phyloP scores from a whole-genome alignment of 768 basidiomycete species.

The Pholiota conissans region DNA sequence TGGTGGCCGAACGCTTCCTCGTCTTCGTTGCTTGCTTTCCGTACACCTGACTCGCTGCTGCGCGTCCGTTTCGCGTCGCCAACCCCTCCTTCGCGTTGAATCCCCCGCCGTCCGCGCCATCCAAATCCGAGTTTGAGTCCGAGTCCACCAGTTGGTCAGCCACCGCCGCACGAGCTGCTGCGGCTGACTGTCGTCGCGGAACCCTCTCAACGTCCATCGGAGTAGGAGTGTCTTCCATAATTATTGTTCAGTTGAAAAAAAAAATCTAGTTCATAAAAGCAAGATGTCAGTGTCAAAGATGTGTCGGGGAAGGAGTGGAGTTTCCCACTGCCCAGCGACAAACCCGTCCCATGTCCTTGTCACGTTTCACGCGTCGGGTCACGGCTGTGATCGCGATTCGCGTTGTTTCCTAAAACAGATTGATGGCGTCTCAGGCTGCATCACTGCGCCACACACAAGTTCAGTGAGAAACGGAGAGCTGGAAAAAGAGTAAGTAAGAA shows the following conservation, averaged over 20 bases:
- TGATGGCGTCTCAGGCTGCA: background rate
- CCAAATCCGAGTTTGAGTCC: conserved; percentile 19
- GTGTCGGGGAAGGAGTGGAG: no score
- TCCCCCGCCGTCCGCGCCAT: conserved; percentile 17
- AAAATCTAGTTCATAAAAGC: background rate
- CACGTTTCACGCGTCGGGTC: conserved; percentile 19
- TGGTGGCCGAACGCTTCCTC: background rate
- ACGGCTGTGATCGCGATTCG: conserved; percentile 4
- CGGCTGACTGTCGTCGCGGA: conserved; percentile 33
- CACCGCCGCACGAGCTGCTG: conserved; percentile 30
- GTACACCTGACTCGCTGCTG: background rate
- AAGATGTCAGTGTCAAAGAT: background rate
- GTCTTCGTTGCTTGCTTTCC: conserved; percentile 3
- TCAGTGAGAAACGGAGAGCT: background rate
- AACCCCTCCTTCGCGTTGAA: background rate
- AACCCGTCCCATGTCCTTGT: background rate
- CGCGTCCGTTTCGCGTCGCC: conserved; percentile 1
- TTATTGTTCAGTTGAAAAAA: background rate
- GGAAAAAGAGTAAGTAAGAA: background rate
- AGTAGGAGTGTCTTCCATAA: background rate
- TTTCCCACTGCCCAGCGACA: background rate
- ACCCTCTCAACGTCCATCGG: background rate
- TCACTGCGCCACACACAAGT: background rate
- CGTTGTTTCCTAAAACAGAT: background rate
- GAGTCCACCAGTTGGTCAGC: conserved; percentile 28